phyloP scores from a whole-genome alignment of 1,284 basidiomycete genomes.

The Malassezia sp. region DNA sequence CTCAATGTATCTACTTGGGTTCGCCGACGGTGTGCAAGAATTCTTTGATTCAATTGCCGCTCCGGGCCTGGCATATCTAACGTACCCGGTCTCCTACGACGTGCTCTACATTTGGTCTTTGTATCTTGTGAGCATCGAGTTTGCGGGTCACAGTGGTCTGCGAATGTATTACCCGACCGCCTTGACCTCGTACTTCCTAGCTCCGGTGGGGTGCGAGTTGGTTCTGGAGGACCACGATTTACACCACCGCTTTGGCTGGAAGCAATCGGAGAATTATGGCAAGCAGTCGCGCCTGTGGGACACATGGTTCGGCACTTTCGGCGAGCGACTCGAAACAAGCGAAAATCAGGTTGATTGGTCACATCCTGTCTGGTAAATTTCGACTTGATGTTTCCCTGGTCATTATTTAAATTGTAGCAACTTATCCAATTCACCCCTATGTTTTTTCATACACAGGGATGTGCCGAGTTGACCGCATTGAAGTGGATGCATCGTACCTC shows the following conservation, averaged over 20 bases:
- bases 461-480: background rate
- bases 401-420: background rate
- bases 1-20: constrained; percentile 22
- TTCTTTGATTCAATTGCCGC: constrained; percentile 29
- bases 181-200: constrained; percentile 22
- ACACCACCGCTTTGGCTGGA: constrained; percentile 42
- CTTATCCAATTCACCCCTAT: background rate
- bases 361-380: background rate
- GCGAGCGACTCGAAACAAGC: constrained; percentile 27
- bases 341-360: constrained; percentile 20
- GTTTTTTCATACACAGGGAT: background rate
- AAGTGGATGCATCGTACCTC: background rate
- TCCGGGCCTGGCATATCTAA: constrained; percentile 26
- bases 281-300: constrained; percentile 43
- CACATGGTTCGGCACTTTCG: constrained; percentile 31
- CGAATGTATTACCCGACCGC: constrained; percentile 24
- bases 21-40: constrained; percentile 36
- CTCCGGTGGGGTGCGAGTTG: constrained; percentile 26
- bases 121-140: constrained; percentile 25
- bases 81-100: constrained; percentile 22
- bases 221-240: constrained; percentile 44
- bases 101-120: constrained; percentile 19
- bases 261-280: constrained; percentile 29
- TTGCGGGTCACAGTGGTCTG: constrained; percentile 32
- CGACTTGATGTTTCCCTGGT: background rate